Percentiles rank a stretch among this genome's conserved stretches.
Evolutionary conservation across 2,329 filamentous ascomycete genomes (phyloP).

Genomic region (Albophoma yamanashiensis): DNA sequence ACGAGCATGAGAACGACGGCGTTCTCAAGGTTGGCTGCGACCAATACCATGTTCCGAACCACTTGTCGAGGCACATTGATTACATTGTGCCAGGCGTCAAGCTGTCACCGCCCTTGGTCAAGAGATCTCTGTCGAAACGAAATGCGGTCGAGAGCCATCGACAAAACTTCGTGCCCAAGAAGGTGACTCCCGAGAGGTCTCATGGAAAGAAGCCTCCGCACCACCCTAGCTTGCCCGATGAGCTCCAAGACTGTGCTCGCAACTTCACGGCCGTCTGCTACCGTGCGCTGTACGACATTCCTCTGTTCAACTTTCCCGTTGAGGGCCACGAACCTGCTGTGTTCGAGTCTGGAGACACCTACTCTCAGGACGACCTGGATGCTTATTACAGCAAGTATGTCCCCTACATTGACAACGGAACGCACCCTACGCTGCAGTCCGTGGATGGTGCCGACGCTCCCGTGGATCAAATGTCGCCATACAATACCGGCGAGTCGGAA

Average conservation of each 20-base stretch:
- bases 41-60: constrained; percentile 25
- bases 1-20: constrained; percentile 6
- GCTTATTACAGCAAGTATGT: constrained; percentile 33
- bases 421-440: constrained; percentile 28
- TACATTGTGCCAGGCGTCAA: constrained; percentile 38
- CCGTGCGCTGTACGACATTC: constrained; percentile 29
- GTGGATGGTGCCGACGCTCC: constrained; percentile 35
- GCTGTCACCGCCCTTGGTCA: constrained; percentile 14
- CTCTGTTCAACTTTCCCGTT: constrained; percentile 35
- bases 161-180: constrained; percentile 1
- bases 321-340: constrained; percentile 39
- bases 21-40: constrained; percentile 17
- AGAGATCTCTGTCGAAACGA: constrained; percentile 1
- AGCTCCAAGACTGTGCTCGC: constrained; percentile 28
- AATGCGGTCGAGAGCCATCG: not conserved
- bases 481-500: constrained; percentile 32
- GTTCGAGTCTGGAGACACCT: constrained; percentile 39
- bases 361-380: constrained; percentile 35
- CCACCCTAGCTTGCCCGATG: not conserved
- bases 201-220: not conserved
- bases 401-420: constrained; percentile 27
- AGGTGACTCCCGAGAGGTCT: not conserved
- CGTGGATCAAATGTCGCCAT: constrained; percentile 12
- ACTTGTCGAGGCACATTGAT: constrained; percentile 30
- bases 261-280: constrained; percentile 47